These are phyloP conservation scores for Pichia occidentalis DNA, from an alignment of 805 yeast species.

Conservation along the genomic window DNA sequence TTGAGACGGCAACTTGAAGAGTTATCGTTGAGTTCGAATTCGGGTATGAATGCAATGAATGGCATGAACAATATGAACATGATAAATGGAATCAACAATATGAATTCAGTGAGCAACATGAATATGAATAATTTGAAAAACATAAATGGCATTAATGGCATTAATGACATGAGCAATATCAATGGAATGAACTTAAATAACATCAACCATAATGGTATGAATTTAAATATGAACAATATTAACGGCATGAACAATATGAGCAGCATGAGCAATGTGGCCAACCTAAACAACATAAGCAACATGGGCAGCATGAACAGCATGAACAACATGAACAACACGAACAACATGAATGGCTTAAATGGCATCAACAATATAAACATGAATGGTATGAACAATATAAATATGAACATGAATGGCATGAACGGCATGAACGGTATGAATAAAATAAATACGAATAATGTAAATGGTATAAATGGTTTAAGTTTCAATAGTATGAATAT, in stretches of 20 bases:
- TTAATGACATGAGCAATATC: slow-evolving; percentile 11
- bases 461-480: not conserved
- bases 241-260: slow-evolving; percentile 5
- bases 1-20: slow-evolving; percentile 27
- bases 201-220: not conserved
- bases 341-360: not conserved
- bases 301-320: slow-evolving; percentile 1
- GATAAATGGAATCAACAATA: not conserved
- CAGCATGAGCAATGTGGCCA: slow-evolving; percentile 5
- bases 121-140: not conserved
- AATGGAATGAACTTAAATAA: not conserved
- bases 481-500: slow-evolving; percentile 1
- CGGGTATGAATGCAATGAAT: not conserved
- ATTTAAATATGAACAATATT: not conserved
- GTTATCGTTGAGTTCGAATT: slow-evolving; percentile 17
- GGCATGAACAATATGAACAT: not conserved
- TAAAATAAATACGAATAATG: not conserved
- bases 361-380: too few relatives aligned
- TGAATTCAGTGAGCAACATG: not conserved
- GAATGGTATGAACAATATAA: slow-evolving; percentile 1
- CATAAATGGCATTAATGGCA: not conserved
- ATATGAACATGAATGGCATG: not conserved
- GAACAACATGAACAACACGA: not conserved
- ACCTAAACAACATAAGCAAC: slow-evolving; percentile 14
- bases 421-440: too few relatives aligned